phyloP scores from a whole-genome alignment of 352 stramenopile genomes.

The Thalassiosira sp. region DNA sequence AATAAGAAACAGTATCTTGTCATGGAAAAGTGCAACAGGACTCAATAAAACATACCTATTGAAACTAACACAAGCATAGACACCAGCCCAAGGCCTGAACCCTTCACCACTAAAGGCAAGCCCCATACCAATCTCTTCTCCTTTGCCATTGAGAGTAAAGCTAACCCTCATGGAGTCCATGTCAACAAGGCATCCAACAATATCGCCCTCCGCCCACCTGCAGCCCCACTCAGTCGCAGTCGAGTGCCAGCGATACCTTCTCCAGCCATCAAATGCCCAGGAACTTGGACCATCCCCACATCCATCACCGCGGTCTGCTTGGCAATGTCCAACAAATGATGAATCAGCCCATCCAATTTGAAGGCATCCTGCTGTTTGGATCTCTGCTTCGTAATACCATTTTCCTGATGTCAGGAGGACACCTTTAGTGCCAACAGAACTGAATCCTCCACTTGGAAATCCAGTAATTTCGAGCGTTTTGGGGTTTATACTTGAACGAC shows the following conservation, averaged over 20 bases:
- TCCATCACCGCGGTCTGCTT: conserved; percentile 81
- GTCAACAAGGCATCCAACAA: conserved; percentile 83
- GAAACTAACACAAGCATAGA: conserved; percentile 86
- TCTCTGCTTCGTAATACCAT: conserved; percentile 85
- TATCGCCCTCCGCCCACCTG: conserved; percentile 82
- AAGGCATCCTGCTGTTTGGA: conserved; percentile 81
- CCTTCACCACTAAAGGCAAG: conserved; percentile 81
- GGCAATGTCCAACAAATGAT: conserved; percentile 80
- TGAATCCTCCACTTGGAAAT: conserved; percentile 78
- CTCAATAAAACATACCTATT: conserved; percentile 63
- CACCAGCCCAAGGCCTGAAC: conserved; percentile 81
- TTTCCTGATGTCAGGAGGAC: conserved; percentile 77
- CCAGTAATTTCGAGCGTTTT: conserved; percentile 75
- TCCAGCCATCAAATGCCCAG: conserved; percentile 85
- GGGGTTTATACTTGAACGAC: conserved; percentile 73
- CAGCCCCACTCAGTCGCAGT: conserved; percentile 79
- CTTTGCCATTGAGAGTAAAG: conserved; percentile 86
- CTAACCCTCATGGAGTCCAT: conserved; percentile 81
- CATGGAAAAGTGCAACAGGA: background rate
- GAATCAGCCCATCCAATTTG: conserved; percentile 85
- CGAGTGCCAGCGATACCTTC: conserved; percentile 83
- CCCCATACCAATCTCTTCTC: conserved; percentile 86
- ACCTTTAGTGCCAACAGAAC: conserved; percentile 82
- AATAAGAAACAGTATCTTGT: background rate
- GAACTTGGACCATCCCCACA: conserved; percentile 82